These are phyloP conservation scores for Aspergillus flavus DNA, from an alignment of 2,329 filamentous ascomycete genomes.

Conservation along the genomic window DNA sequence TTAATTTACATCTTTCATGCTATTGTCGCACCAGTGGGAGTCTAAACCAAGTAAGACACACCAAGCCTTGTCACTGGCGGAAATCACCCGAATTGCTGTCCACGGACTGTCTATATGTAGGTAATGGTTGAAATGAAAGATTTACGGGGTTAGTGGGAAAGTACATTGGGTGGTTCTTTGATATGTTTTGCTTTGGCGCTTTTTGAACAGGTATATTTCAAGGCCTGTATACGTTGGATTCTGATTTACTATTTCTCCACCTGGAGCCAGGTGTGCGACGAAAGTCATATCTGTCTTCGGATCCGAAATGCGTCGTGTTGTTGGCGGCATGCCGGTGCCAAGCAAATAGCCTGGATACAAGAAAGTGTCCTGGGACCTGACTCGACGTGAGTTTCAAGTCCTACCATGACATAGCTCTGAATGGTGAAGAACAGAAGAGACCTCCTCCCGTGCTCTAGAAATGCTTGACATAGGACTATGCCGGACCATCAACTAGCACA, in stretches of 20 bases:
- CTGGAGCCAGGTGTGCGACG: no score
- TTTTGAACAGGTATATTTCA: rapidly evolving
- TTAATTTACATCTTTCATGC: neutral
- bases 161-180: neutral
- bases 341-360: no score
- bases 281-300: no score
- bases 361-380: no score
- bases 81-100: neutral
- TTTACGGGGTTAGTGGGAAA: neutral
- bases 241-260: no score
- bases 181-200: no score
- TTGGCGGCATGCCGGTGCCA: rapidly evolving
- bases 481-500: neutral
- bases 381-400: no score
- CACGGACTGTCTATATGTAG: neutral
- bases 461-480: neutral
- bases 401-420: no score
- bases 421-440: no score
- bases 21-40: neutral
- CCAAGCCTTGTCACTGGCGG: neutral
- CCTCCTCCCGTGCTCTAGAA: neutral
- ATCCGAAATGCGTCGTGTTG: no score
- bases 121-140: neutral
- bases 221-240: no score
- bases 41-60: conserved; percentile 1